Conservation (phyloP, 257 asterid species). For the Henckelia pumila region DNA sequence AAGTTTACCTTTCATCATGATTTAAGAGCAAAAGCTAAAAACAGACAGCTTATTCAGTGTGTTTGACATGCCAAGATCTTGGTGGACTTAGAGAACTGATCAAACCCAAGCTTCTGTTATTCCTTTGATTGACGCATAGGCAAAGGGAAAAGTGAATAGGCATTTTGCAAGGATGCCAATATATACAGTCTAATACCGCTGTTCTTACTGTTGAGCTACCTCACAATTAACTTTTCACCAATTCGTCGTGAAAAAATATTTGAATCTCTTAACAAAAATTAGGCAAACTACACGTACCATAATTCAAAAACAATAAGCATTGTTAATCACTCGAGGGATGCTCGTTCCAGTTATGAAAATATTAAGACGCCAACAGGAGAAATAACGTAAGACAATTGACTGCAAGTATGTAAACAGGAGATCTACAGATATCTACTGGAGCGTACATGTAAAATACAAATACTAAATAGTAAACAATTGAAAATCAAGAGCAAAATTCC, state of each 20-base stretch:
- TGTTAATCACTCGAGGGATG: too few species aligned
- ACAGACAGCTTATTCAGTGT: background rate
- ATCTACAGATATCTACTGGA: background rate
- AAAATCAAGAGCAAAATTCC: background rate
- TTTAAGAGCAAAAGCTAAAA: slow-evolving; percentile 13
- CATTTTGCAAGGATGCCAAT: background rate
- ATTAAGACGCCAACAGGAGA: background rate
- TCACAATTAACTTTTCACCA: background rate
- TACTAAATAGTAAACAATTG: background rate
- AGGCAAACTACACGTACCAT: background rate
- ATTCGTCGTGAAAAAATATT: background rate
- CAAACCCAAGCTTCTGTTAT: background rate
- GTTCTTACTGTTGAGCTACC: too few species aligned
- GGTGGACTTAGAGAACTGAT: background rate
- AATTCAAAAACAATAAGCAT: background rate
- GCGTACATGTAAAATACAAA: too few species aligned
- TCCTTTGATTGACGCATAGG: background rate
- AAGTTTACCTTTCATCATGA: slow-evolving; percentile 5
- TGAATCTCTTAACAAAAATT: background rate
- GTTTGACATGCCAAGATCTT: background rate
- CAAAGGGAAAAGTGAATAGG: background rate
- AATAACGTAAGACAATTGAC: background rate
- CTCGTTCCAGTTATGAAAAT: slow-evolving; percentile 9
- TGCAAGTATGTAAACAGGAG: background rate
- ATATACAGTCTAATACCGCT: too few species aligned